Conservation (phyloP, 176 grass and related monocot species). For the Thinopyrum elongatum region DNA sequence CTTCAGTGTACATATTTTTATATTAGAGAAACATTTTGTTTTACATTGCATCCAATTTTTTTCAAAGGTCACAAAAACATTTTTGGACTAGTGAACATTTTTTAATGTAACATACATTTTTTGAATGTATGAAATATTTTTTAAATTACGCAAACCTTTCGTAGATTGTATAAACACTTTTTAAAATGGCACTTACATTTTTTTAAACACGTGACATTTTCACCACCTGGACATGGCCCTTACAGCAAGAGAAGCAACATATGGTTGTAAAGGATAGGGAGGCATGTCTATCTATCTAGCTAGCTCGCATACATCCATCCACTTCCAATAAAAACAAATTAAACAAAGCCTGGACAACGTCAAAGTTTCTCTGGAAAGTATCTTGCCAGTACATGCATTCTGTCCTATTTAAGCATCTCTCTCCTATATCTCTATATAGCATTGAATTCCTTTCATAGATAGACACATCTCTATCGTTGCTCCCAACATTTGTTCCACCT, state of each 20-base stretch:
- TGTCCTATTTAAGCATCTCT: not conserved
- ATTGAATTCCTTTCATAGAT: not conserved
- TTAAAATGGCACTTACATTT: too few relatives aligned
- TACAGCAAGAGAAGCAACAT: not conserved
- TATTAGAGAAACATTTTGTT: too few relatives aligned
- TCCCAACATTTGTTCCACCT: not conserved
- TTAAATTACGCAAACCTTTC: too few relatives aligned
- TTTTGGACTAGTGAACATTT: too few relatives aligned
- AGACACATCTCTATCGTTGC: not conserved
- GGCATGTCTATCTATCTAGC: not conserved
- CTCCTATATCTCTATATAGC: not conserved
- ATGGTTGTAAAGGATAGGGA: not conserved
- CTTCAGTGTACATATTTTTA: too few relatives aligned
- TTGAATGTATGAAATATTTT: too few relatives aligned
- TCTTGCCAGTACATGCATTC: not conserved
- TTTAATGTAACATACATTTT: too few relatives aligned
- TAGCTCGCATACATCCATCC: not conserved
- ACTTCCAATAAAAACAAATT: not conserved
- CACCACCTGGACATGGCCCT: not conserved
- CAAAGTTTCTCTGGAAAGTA: not conserved
- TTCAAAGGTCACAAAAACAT: too few relatives aligned
- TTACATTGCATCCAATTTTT: too few relatives aligned
- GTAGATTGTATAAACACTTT: too few relatives aligned
- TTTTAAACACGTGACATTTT: too few relatives aligned
- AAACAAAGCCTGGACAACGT: not conserved